These are phyloP conservation scores for Polysphondylium violaceum DNA, from an alignment of 78 protist species.

Conservation along the genomic window DNA sequence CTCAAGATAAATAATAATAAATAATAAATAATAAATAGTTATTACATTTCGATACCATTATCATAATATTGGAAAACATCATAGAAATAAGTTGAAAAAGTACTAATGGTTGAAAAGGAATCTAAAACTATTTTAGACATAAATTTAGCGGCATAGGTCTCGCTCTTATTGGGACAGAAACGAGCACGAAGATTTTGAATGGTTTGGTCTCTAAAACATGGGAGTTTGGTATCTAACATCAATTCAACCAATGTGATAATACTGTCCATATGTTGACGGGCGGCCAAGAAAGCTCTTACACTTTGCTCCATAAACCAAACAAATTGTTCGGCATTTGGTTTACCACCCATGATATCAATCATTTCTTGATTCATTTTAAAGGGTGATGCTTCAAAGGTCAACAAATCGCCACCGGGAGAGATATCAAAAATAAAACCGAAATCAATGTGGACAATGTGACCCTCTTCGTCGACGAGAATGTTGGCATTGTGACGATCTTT, in stretches of 20 bases:
- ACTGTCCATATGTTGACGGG: constrained; percentile 86
- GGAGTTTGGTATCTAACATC: constrained; percentile 90
- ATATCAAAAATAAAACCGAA: constrained; percentile 94
- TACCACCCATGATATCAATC: constrained; percentile 93
- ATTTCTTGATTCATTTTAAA: constrained; percentile 94
- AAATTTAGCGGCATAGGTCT: constrained; percentile 86
- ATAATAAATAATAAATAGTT: no score
- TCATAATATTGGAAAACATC: constrained; percentile 87
- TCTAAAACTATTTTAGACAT: constrained; percentile 78
- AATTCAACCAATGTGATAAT: constrained; percentile 83
- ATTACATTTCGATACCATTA: constrained; percentile 88
- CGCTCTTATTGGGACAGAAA: constrained; percentile 83
- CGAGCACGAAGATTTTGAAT: constrained; percentile 80
- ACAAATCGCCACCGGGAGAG: constrained; percentile 92
- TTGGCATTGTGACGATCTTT: constrained; percentile 96
- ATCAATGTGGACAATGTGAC: constrained; percentile 95
- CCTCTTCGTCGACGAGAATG: constrained; percentile 89
- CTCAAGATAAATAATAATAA: no score
- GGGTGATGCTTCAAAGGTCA: constrained; percentile 92
- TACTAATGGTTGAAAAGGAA: constrained; percentile 75
- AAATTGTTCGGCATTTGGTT: constrained; percentile 87
- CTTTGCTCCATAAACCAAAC: constrained; percentile 84
- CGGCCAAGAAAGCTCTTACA: constrained; percentile 88
- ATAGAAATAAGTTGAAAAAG: constrained; percentile 82
- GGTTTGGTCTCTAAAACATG: constrained; percentile 87